phyloP scores from a whole-genome alignment of 2,329 filamentous ascomycete species.

The Nigrospora oryzae region DNA sequence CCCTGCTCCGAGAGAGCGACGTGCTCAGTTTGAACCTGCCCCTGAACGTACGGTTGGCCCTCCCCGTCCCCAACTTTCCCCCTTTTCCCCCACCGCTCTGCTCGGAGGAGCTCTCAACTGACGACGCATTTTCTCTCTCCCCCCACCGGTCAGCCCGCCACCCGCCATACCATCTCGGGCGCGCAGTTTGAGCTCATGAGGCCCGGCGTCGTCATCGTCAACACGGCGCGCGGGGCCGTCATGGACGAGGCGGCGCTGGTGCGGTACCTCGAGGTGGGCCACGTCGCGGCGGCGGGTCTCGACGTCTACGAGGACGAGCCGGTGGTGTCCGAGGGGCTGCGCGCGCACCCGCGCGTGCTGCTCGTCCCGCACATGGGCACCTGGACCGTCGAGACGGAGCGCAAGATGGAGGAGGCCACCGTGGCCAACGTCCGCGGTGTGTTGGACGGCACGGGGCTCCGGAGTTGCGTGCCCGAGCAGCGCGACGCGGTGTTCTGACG shows the following conservation, averaged over 20 bases:
- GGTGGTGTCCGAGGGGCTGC: slow-evolving; percentile 61
- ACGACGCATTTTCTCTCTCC: not conserved
- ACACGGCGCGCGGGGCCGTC: slow-evolving; percentile 75
- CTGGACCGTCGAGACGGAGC: slow-evolving; percentile 59
- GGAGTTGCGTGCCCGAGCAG: slow-evolving; percentile 68
- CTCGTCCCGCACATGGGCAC: slow-evolving; percentile 84
- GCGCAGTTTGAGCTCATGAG: slow-evolving; percentile 72
- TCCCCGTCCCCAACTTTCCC: not conserved
- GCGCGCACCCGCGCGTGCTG: slow-evolving; percentile 63
- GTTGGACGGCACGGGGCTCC: slow-evolving; percentile 52
- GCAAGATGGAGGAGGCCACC: slow-evolving; percentile 67
- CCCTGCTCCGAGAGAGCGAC: slow-evolving; percentile 60
- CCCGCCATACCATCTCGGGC: slow-evolving; percentile 66
- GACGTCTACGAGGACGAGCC: slow-evolving; percentile 84
- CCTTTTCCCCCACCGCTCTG: not conserved
- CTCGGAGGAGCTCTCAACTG: not conserved
- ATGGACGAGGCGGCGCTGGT: slow-evolving; percentile 78
- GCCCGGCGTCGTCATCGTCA: slow-evolving; percentile 65
- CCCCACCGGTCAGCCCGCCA: slow-evolving; percentile 36
- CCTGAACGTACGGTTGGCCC: slow-evolving; percentile 55
- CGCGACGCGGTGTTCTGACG: slow-evolving; percentile 12
- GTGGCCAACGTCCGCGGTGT: slow-evolving; percentile 62
- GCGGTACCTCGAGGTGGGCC: slow-evolving; percentile 59
- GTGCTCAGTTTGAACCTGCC: slow-evolving; percentile 75
- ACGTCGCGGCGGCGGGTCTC: slow-evolving; percentile 63